Conservation (phyloP, 2,329 filamentous ascomycete species). For the Blastomyces percursus region DNA sequence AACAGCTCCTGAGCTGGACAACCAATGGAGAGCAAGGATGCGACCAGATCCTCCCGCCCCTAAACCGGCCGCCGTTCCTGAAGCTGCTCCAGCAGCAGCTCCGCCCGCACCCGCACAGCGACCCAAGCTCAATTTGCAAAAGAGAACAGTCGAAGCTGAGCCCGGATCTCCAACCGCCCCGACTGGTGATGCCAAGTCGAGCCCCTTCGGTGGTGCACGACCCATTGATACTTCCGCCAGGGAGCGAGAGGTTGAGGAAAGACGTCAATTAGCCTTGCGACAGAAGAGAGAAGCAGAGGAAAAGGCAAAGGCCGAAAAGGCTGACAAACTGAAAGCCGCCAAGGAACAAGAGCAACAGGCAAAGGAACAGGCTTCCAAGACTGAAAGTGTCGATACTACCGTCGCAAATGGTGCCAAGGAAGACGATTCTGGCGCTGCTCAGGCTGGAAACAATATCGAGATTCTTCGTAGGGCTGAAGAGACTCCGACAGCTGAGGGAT, state of each 20-base stretch:
- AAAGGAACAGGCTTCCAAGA: conserved; percentile 27
- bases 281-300: conserved; percentile 83
- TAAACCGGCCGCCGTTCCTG: conserved; percentile 56
- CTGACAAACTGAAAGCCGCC: conserved; percentile 53
- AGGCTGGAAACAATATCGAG: conserved; percentile 43
- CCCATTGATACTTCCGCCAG: conserved; percentile 88
- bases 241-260: conserved; percentile 85
- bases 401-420: conserved; percentile 32
- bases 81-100: conserved; percentile 64
- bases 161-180: conserved; percentile 34
- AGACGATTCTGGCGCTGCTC: conserved; percentile 30
- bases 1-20: conserved; percentile 85
- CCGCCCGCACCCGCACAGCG: conserved; percentile 53
- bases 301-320: conserved; percentile 63
- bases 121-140: conserved; percentile 76
- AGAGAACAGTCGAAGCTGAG: conserved; percentile 75
- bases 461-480: conserved; percentile 42
- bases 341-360: conserved; percentile 47
- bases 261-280: conserved; percentile 58
- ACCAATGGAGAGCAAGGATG: conserved; percentile 87
- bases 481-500: conserved; percentile 38
- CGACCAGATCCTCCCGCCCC: conserved; percentile 57
- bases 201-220: conserved; percentile 83
- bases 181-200: conserved; percentile 63
- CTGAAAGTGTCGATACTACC: conserved; percentile 25